These are phyloP conservation scores for Cladophialophora bantiana DNA, from an alignment of 2,329 filamentous ascomycete genomes.

Conservation along the genomic window DNA sequence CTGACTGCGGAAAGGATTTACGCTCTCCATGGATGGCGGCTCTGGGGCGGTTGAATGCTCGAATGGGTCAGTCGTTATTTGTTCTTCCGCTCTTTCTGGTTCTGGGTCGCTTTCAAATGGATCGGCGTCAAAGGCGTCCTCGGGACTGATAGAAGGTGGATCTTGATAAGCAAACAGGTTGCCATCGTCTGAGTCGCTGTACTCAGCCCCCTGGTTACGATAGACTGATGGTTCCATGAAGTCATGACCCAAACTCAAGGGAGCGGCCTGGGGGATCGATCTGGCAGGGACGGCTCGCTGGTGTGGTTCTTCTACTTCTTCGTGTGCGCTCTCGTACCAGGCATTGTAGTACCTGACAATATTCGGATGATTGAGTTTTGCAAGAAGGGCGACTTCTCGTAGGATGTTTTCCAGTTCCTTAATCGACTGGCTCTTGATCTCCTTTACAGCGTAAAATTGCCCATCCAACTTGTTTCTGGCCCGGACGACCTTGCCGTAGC, in stretches of 20 bases:
- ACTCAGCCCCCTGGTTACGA: slow-evolving; percentile 70
- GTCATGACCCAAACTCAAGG: slow-evolving; percentile 70
- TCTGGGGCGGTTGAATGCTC: slow-evolving; percentile 16
- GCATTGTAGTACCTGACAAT: slow-evolving; percentile 92
- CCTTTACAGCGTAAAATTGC: slow-evolving; percentile 94
- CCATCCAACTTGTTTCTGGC: slow-evolving; percentile 93
- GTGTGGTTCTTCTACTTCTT: slow-evolving; percentile 22
- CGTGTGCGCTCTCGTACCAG: slow-evolving; percentile 72
- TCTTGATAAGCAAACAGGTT: slow-evolving; percentile 36
- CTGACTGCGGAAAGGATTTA: slow-evolving; percentile 24
- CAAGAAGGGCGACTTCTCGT: slow-evolving; percentile 86
- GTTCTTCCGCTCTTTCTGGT: slow-evolving; percentile 22
- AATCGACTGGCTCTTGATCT: slow-evolving; percentile 83
- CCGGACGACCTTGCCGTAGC: slow-evolving; percentile 95
- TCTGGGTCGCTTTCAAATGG: slow-evolving; percentile 41
- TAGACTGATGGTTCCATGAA: slow-evolving; percentile 89
- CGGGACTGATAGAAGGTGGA: slow-evolving; percentile 45
- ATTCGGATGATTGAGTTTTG: slow-evolving; percentile 88
- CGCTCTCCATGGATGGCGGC: background rate
- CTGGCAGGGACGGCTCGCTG: slow-evolving; percentile 15
- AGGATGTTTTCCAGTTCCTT: slow-evolving; percentile 68
- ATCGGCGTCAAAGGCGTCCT: slow-evolving; percentile 56
- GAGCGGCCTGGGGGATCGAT: slow-evolving; percentile 24
- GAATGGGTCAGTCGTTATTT: slow-evolving; percentile 24
- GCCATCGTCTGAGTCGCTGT: slow-evolving; percentile 66